Evolutionary conservation across 169 alveolate species (phyloP), one percentile per base, ranked within the genome.

Genomic region (Perkinsus marinus): DNA sequence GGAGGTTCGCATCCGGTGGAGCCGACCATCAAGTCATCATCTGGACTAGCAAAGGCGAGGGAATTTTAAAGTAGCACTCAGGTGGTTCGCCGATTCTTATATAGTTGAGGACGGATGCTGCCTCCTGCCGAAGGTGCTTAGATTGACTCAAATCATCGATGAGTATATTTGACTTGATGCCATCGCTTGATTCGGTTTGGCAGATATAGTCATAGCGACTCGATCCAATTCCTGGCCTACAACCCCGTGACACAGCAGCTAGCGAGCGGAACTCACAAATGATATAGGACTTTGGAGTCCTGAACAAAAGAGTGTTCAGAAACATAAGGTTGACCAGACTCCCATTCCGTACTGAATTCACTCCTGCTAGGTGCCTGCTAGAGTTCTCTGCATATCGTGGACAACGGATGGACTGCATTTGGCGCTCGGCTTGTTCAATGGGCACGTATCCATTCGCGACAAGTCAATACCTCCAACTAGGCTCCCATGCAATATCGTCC

Each of bases 231-330:
- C 91, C 94, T 96, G 19, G 93, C 97, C 7, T 96, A 94, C 91
- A 96, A 95, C 93, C 98, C 98, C 41, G 96, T 95, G 13, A 95
- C 94, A 39, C 93, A 93, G 89, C 93, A 93, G 91, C 95, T 96
- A 9, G 97, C 97, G 34, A 90, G 94, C 38, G 96, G 96, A 26
- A 92, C 97, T 30, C 92, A 94, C 36, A 90, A n/a, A 90, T 34
- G 98, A 97, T 41, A 94, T 94, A 68, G 97, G 97, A 34, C 91
- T 97, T 43, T 97, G 98, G 98, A 92, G 93, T 68, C 94, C 95
- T 38, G 98, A 96, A 39, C 93, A 68, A 90, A 68, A 92, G 91
- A 39, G 91, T 39, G 92, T 39, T 19, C 68, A 43, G 79, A 92
- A 93, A 91, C 69, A 92, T 9, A 94, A 94, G 68, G 96, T 95